Evolutionary conservation across 805 yeast genomes (phyloP).

Genomic region (Kodamaea laetipori): DNA sequence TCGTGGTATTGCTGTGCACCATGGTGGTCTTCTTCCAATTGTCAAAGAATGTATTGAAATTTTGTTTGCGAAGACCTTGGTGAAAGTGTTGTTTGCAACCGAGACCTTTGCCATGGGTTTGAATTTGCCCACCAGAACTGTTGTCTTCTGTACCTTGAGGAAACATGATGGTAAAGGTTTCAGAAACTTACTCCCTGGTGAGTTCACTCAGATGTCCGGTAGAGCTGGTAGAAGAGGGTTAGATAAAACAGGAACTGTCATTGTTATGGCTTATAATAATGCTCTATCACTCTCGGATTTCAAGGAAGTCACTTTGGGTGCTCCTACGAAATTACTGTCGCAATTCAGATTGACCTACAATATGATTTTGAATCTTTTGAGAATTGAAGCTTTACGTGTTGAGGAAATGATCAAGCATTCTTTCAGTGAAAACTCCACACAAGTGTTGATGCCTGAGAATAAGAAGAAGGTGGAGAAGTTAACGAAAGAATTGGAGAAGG

Average conservation of each 20-base stretch:
- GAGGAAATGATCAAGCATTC: constrained; percentile 98
- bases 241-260: constrained; percentile 92
- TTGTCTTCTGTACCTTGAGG: constrained; percentile 79
- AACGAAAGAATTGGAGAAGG: constrained; percentile 45
- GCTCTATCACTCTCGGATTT: constrained; percentile 61
- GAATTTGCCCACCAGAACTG: constrained; percentile 95
- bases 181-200: constrained; percentile 88
- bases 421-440: constrained; percentile 87
- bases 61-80: constrained; percentile 79
- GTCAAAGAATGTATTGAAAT: constrained; percentile 94
- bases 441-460: constrained; percentile 83
- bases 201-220: constrained; percentile 98
- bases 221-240: constrained; percentile 98
- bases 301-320: constrained; percentile 82
- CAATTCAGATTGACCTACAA: constrained; percentile 94
- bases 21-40: constrained; percentile 90
- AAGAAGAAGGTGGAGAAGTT: constrained; percentile 62
- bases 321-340: constrained; percentile 84
- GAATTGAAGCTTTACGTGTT: constrained; percentile 94
- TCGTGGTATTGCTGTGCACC: constrained; percentile 95
- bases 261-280: constrained; percentile 78
- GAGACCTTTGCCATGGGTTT: constrained; percentile 99
- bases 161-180: constrained; percentile 89
- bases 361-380: constrained; percentile 86
- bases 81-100: constrained; percentile 92